Conservation (phyloP, 129 eudicot genomes). For the Flaveria ramosissima region DNA sequence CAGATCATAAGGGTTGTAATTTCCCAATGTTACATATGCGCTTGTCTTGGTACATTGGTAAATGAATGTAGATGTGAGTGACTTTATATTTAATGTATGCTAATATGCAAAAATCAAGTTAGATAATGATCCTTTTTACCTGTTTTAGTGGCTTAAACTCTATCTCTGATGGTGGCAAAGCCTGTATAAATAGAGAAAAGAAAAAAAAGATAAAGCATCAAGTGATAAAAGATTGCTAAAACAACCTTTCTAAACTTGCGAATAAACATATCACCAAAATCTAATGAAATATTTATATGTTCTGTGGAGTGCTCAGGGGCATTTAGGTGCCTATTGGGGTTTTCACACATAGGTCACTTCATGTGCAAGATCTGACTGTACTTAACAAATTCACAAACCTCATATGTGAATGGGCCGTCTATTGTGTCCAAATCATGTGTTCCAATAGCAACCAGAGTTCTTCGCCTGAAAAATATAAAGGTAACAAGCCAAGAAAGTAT, state of each 20-base stretch:
- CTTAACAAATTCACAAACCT: conserved; percentile 52
- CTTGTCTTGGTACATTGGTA: conserved; percentile 7
- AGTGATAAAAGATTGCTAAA: neutral
- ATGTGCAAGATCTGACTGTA: neutral
- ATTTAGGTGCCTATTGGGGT: neutral
- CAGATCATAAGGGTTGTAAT: neutral
- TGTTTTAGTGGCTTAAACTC: conserved; percentile 87
- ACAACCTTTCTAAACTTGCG: conserved; percentile 8
- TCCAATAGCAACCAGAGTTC: conserved; percentile 95
- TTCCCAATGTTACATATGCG: neutral
- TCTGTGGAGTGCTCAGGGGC: conserved; percentile 9
- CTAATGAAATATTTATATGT: conserved; percentile 1
- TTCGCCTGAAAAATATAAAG: conserved; percentile 52
- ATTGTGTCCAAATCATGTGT: conserved; percentile 94
- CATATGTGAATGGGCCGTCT: conserved; percentile 92
- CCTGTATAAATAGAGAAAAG: conserved; percentile 47
- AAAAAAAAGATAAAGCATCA: conserved; percentile 12
- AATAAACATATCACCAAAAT: neutral
- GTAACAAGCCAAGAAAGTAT: neutral
- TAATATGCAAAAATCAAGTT: conserved; percentile 8
- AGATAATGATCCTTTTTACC: conserved; percentile 47
- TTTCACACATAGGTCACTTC: neutral
- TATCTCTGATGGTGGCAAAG: conserved; percentile 81
- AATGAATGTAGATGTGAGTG: neutral
- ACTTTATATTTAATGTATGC: neutral